Base-by-base conservation (phyloP, 352 stramenopile genomes). In the Hyphochytrium catenoides region DNA sequence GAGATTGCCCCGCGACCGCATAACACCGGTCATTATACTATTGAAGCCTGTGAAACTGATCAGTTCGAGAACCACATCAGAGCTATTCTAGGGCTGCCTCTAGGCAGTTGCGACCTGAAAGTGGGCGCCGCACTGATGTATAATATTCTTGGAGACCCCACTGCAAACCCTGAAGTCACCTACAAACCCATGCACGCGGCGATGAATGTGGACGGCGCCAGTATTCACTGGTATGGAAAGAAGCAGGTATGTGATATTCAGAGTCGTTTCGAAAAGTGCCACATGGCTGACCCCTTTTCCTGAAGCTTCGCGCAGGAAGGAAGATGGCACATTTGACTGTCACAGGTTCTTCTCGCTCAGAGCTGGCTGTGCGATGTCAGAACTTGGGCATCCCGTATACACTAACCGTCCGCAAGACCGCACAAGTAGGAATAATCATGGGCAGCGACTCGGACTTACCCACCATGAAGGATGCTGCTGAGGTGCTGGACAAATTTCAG, bases 21-120 rank as follows among this genome's bases (percentile, higher is more conserved):
- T 62, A 98, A 98, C 60, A 95, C 86, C n/a, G 88, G 88, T n/a
- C 90, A 98, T 59, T 96, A 96, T 59, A 98, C 88, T 26, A 94
- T 97, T 53, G 87, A 98, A 56, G 86, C 88, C 11, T 97, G 87
- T 47, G 74, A 88, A 26, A 86, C 82, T 3, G 77, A 84, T 54
- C 90, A 98, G 59, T 98, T 97, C 59, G 90, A 98, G 56, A 93
- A 97, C 65, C 90, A 97, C 56, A 44, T 97, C 39, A 71, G 88
- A 36, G 85, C 74, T 9, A 67, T 98, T 21, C 71, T 76, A 35
- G 82, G 72, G 0, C 59, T 98, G 33, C 82, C 82, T n/a, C 62
- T 97, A 6, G 87, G 87, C 23, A 72, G 69, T 43, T 95, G 82
- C 39, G 60, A 70, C 11, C 52, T 97, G 42, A 62, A 70, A 28